These are phyloP conservation scores for Trichosporon coremiiforme DNA, from an alignment of 1,284 basidiomycete species.

Conservation along the genomic window DNA sequence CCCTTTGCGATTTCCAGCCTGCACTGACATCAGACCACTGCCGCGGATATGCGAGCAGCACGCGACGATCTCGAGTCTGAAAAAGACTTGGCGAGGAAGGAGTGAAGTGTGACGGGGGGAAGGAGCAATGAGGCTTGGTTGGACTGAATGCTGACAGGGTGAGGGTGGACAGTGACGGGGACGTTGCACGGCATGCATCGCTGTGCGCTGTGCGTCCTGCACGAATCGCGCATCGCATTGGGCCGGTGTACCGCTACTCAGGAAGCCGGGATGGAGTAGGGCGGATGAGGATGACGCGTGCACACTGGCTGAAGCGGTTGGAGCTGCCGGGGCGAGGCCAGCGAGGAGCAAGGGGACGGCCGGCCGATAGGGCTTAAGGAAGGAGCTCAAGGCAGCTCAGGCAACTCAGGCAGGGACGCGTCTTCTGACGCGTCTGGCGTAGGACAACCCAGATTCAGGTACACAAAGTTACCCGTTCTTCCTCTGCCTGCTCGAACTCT, in stretches of 20 bases:
- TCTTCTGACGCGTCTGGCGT: not conserved
- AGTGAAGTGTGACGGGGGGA: not conserved
- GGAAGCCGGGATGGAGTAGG: not conserved
- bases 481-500: not conserved
- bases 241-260: conserved; percentile 6
- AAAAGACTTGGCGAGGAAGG: not conserved
- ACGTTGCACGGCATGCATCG: not conserved
- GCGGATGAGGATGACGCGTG: not conserved
- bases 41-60: not conserved
- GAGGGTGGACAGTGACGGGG: not conserved
- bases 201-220: too few species aligned
- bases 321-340: too few species aligned
- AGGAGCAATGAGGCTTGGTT: not conserved
- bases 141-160: not conserved
- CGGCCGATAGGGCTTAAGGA: too few species aligned
- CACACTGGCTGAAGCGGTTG: not conserved
- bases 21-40: not conserved
- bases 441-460: not conserved
- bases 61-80: not conserved
- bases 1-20: too few species aligned
- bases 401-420: not conserved
- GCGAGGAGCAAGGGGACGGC: not conserved
- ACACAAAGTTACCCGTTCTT: not conserved
- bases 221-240: not conserved
- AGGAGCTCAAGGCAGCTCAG: not conserved